A percentile compares a stretch with the other conserved stretches of the same genome.
These are phyloP conservation scores for Pseudophaeomoniella oleicola DNA, from an alignment of 2,329 filamentous ascomycete genomes.

Conservation along the genomic window DNA sequence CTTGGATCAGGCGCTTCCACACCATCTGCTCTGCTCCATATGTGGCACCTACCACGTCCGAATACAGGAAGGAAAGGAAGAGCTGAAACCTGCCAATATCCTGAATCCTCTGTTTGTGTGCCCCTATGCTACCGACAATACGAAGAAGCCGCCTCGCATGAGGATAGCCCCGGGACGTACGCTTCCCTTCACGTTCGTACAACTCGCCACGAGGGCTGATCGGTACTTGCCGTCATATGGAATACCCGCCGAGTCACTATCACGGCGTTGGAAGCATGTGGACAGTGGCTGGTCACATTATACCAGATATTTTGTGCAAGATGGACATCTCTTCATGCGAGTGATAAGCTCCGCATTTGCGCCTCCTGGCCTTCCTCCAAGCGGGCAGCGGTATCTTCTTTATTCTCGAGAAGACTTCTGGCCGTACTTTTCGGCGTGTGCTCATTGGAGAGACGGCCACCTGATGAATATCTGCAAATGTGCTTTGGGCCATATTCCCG, in stretches of 20 bases:
- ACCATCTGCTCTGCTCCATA: conserved; percentile 44
- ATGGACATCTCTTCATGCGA: conserved; percentile 42
- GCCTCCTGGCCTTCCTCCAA: conserved; percentile 33
- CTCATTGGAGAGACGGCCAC: conserved; percentile 48
- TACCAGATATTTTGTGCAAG: conserved; percentile 38
- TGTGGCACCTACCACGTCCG: conserved; percentile 42
- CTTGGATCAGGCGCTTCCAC: conserved; percentile 36
- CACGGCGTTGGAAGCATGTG: conserved; percentile 36
- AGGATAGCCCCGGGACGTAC: conserved; percentile 39
- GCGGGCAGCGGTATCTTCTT: conserved; percentile 39
- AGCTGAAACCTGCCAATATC: conserved; percentile 36
- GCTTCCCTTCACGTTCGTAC: conserved; percentile 44
- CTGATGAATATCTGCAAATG: conserved; percentile 48
- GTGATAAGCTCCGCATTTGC: conserved; percentile 41
- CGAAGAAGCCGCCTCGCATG: conserved; percentile 32
- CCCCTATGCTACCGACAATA: conserved; percentile 35
- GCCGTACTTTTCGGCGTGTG: conserved; percentile 47
- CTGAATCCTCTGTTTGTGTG: conserved; percentile 44
- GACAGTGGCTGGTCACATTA: conserved; percentile 36
- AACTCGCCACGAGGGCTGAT: conserved; percentile 37
- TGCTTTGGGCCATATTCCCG: conserved; percentile 41
- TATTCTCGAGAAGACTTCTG: conserved; percentile 46
- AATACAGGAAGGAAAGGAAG: conserved; percentile 37
- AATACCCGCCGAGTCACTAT: conserved; percentile 30
- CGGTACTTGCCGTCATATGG: conserved; percentile 34